Evolutionary conservation across 345 rosid species (phyloP).

Genomic region (Eucalyptus sp.): DNA sequence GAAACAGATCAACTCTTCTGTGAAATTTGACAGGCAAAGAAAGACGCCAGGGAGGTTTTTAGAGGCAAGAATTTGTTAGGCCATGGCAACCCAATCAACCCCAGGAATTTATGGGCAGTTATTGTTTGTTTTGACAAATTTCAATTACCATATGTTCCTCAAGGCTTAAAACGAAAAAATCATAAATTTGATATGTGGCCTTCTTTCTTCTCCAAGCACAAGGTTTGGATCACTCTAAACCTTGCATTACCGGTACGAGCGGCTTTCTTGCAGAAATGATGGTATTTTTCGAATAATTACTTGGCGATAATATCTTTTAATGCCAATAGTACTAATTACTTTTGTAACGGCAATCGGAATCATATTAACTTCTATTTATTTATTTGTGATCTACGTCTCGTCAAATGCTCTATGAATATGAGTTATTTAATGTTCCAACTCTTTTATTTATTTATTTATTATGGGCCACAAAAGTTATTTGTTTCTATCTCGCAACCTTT

Average conservation of each 20-base stretch:
- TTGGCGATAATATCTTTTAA: not conserved
- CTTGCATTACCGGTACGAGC: not conserved
- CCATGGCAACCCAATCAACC: not conserved
- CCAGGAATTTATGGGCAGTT: not conserved
- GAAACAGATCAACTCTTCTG: not conserved
- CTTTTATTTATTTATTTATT: too few species aligned
- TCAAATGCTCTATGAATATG: not conserved
- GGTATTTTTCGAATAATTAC: not conserved
- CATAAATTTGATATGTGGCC: not conserved
- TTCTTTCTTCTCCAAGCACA: not conserved
- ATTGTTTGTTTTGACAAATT: not conserved
- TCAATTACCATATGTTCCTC: not conserved
- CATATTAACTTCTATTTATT: not conserved
- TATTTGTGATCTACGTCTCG: rapidly evolving
- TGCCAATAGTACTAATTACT: not conserved
- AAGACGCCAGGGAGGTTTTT: not conserved
- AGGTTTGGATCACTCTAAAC: not conserved
- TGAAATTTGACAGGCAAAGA: not conserved
- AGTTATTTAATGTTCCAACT: not conserved
- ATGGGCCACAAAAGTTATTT: too few species aligned
- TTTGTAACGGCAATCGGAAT: not conserved
- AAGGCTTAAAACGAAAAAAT: not conserved
- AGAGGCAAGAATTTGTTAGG: not conserved
- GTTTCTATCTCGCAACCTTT: not conserved
- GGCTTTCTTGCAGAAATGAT: not conserved